These are phyloP conservation scores for Paramecium tetraurelia DNA, from an alignment of 73 alveolate species.

Conservation along the genomic window DNA sequence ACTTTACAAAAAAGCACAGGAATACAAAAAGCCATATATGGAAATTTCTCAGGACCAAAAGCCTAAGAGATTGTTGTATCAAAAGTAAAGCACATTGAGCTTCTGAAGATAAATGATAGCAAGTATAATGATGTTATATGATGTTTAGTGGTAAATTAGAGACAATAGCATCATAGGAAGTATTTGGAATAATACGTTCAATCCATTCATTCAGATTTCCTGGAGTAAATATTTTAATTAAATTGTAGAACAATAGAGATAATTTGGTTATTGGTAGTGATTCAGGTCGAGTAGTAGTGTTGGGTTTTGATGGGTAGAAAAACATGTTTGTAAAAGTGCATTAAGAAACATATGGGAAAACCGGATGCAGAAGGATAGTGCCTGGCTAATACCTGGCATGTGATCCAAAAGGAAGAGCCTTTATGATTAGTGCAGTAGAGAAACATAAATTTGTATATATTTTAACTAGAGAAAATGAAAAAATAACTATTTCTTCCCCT, in stretches of 20 bases:
- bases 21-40: constrained; percentile 95
- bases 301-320: constrained; percentile 78
- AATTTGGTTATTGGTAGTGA: constrained; percentile 88
- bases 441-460: constrained; percentile 98
- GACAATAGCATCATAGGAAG: constrained; percentile 77
- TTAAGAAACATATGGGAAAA: constrained; percentile 98
- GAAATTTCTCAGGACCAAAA: constrained; percentile 97
- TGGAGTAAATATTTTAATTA: constrained; percentile 67
- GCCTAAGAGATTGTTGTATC: constrained; percentile 92
- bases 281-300: constrained; percentile 89
- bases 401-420: constrained; percentile 99
- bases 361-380: constrained; percentile 98
- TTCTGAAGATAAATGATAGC: constrained; percentile 66
- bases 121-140: constrained; percentile 45
- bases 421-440: constrained; percentile 99
- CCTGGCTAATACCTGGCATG: constrained; percentile 99
- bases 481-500: constrained; percentile 95
- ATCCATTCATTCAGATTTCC: constrained; percentile 88
- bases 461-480: constrained; percentile 93
- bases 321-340: constrained; percentile 88
- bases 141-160: constrained; percentile 67
- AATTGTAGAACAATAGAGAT: not conserved
- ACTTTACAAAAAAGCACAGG: constrained; percentile 92
- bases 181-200: constrained; percentile 91
- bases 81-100: constrained; percentile 76